phyloP scores from a whole-genome alignment of 495 filamentous ascomycete genomes.

The Neurospora sp. region DNA sequence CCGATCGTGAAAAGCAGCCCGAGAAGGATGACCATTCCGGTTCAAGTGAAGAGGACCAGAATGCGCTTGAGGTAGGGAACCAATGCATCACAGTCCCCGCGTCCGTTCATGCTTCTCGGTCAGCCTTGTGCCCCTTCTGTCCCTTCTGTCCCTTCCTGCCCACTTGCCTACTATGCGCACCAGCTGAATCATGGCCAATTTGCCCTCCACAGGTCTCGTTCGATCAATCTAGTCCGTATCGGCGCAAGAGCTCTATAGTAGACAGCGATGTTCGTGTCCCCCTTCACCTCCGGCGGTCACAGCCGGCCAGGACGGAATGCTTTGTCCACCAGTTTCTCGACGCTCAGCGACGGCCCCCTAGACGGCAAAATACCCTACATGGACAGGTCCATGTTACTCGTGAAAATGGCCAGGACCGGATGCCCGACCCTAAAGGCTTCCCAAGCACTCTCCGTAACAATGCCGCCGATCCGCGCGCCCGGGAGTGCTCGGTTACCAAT shows the following conservation, averaged over 20 bases:
- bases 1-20: background rate
- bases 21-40: constrained; percentile 19
- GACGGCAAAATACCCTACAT: background rate
- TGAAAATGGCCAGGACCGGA: constrained; percentile 16
- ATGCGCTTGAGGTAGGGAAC: constrained; percentile 30
- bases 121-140: background rate
- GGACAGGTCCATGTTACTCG: constrained; percentile 14
- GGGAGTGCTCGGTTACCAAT: background rate
- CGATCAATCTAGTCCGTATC: constrained; percentile 56
- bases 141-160: background rate
- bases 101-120: background rate
- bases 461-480: background rate
- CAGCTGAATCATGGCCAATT: background rate
- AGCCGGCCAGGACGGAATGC: constrained; percentile 52
- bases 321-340: constrained; percentile 78
- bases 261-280: constrained; percentile 37
- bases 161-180: background rate
- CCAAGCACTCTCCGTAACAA: background rate
- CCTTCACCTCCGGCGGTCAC: constrained; percentile 32
- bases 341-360: constrained; percentile 24
- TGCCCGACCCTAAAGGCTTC: constrained; percentile 27
- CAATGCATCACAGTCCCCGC: background rate
- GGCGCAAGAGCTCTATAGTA: constrained; percentile 78
- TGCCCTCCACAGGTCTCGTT: constrained; percentile 56
- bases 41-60: constrained; percentile 32